Evolutionary conservation across 2,329 filamentous ascomycete species (phyloP), one percentile per base, ranked within the genome.

Genomic region (Leptodontidium sp.): DNA sequence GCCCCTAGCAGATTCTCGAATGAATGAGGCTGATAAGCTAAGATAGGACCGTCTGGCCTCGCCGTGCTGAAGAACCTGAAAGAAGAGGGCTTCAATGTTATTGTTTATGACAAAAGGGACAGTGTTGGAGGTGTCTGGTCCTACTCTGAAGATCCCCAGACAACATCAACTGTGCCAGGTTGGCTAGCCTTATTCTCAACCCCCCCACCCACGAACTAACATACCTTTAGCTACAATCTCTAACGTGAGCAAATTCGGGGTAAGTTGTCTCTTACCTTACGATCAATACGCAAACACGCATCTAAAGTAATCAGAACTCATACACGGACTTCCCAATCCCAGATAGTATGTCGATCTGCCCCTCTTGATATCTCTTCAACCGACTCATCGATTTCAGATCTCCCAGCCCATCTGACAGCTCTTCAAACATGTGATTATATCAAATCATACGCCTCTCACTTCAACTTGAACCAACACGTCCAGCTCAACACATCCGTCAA

Each of bases 51-150:
- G 2, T 38, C 49, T 29, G 69, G 70, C 1, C 64, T 69, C 14
- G 64, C 63, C 1, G 53, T 61, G 1, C 43, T 70, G 43, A 84
- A 84, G 73, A 80, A 78, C 2, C 74, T 84, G 11, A 77, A 77
- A 12, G 82, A 83, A 66, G 81, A 82, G 75, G 82, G 82, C 1
- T 84, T 83, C 69, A 73, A 78, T n/a, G 81, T 79, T 3, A 81
- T 79, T 1, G 73, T 77, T 0, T 83, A 78, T 63, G 81, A 84
- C 73, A 76, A 79, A 24, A 74, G 81, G n/a, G 70, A 71, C 12
- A 77, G 78, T 50, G 80, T 83, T 17, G 82, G 82, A n/a, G 82
- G 82, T 0, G 74, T 84, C 2, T 84, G 82, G 82, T 79, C 80
- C 2, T 82, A 80, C 67, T 79, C 79, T 1, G 75, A 80, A 0